Conservation (phyloP, 2,329 filamentous ascomycete species). For the Didymella keratinophila region DNA sequence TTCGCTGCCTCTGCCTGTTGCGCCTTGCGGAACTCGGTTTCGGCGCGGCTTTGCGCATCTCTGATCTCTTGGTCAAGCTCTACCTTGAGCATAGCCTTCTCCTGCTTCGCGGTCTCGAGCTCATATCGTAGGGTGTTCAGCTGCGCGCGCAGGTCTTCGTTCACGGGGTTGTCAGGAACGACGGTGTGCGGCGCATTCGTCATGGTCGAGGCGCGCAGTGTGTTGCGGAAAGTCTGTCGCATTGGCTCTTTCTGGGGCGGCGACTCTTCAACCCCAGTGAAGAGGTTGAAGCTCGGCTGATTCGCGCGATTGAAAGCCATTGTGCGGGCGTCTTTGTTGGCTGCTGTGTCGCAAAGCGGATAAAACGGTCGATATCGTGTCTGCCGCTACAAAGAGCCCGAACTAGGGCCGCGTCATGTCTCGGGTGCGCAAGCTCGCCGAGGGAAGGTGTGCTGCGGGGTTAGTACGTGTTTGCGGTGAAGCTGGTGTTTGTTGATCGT, state of each 20-base stretch:
- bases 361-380: not conserved
- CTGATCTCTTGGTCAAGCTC: conserved; percentile 85
- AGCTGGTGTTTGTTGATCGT: conserved; percentile 18
- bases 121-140: conserved; percentile 88
- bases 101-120: conserved; percentile 84
- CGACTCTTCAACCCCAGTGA: conserved; percentile 53
- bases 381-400: not conserved
- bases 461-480: conserved; percentile 5
- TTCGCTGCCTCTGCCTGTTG: conserved; percentile 64
- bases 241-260: conserved; percentile 48
- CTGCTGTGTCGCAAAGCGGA: conserved; percentile 17
- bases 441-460: not conserved
- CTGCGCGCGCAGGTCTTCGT: conserved; percentile 87
- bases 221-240: conserved; percentile 52
- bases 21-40: conserved; percentile 79
- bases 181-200: conserved; percentile 49
- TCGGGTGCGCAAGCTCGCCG: not conserved
- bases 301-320: conserved; percentile 48
- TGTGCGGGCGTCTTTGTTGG: conserved; percentile 31
- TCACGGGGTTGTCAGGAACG: conserved; percentile 55
- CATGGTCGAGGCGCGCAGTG: conserved; percentile 56
- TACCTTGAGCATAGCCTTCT: conserved; percentile 79
- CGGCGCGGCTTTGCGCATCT: conserved; percentile 79
- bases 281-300: conserved; percentile 58
- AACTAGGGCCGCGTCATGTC: conserved; percentile 7